Base-by-base conservation (phyloP, 2,329 filamentous ascomycete genomes). In the Apiospora phragmitis region DNA sequence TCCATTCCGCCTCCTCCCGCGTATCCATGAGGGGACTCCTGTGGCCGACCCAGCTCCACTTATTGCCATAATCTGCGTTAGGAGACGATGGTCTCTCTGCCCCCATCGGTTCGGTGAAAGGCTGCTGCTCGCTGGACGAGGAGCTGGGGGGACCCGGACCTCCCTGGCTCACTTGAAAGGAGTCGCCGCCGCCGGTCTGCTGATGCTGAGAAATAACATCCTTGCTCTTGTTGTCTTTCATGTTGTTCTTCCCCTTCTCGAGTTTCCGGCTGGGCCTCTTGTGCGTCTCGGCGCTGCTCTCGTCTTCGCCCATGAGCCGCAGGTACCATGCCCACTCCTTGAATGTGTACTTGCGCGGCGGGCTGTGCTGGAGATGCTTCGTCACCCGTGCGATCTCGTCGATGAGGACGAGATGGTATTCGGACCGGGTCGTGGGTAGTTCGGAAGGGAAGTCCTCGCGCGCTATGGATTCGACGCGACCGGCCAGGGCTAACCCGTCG, bases 271-370 rank as follows among this genome's bases (percentile, higher is more conserved):
- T 68, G 1, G 78, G 75, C 47, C 81, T 83, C n/a, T 84, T 79
- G 75, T 91, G 89, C 24, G 81, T 86, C 7, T 82, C 79, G 2
- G 86, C 81, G 73, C 83, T 83, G 69, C 80, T 81, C 76, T 91
- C 89, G 77, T 91, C 88, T 76, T 91, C 88, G 65, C 89, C 89
- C n/a, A 97, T 93, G 42, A 97, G 85, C 29, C 89, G 88, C 9
- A 95, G 91, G 75, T 94, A 96, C 83, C 93, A 93, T 0, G 92
- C 92, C 95, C 94, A 97, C 78, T 97, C 92, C 74, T 94, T 90
- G 65, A 94, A 98, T 0, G 84, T 86, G 79, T 97, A 98, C 69
- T 86, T 87, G 70, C 90, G 90, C 0, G 87, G 85, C 2, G 88
- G 86, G 5, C 85, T 80, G 62, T 84, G 80, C 24, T 88, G 87